phyloP scores from a whole-genome alignment of 495 filamentous ascomycete species.

The Aspergillus cavernicola region DNA sequence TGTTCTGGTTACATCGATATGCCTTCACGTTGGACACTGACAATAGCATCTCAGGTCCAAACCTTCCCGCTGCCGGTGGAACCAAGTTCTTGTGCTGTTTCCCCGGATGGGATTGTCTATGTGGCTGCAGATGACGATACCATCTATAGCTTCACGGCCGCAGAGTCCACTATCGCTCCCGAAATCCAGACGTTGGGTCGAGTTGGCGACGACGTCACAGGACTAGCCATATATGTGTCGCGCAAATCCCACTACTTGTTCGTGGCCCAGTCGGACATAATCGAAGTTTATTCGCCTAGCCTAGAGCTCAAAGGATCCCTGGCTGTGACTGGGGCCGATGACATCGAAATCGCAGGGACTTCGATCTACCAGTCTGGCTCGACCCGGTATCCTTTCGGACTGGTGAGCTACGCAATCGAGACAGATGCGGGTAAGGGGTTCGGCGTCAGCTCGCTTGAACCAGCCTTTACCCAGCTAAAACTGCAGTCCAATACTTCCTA shows the following conservation, averaged over 20 bases:
- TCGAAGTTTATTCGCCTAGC: neutral
- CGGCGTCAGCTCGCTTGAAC: conserved; percentile 1
- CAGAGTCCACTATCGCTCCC: neutral
- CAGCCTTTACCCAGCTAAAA: neutral
- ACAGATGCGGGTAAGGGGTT: neutral
- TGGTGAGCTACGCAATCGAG: conserved; percentile 5
- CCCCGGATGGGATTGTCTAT: neutral
- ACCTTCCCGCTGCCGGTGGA: conserved; percentile 4
- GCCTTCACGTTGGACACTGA: neutral
- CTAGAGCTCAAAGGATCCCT: neutral
- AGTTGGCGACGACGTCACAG: neutral
- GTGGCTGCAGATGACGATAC: neutral
- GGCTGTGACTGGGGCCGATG: neutral
- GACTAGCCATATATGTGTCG: neutral
- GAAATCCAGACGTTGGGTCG: neutral
- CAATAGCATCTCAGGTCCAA: neutral
- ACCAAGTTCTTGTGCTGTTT: conserved; percentile 3
- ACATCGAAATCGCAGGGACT: conserved; percentile 2
- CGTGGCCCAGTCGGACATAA: neutral
- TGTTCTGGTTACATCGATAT: neutral
- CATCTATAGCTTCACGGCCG: neutral
- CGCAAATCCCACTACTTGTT: neutral
- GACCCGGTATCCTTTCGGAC: neutral
- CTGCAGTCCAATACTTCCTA: neutral
- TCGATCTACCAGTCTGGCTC: conserved; percentile 3